phyloP scores from a whole-genome alignment of 305 asterid genomes.

The Fraxinus latifolia region DNA sequence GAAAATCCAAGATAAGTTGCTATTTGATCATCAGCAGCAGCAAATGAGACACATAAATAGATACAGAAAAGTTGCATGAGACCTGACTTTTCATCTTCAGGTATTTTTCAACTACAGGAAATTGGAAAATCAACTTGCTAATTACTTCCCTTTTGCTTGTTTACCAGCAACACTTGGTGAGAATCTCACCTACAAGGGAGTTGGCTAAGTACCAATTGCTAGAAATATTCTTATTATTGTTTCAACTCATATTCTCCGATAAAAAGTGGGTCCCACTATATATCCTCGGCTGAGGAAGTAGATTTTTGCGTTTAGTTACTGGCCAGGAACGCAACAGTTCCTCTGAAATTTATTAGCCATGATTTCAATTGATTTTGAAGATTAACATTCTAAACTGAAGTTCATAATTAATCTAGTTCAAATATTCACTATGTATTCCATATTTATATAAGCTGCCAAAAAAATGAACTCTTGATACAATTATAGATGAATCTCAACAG shows the following conservation, averaged over 20 bases:
- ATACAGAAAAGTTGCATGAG: slow-evolving; percentile 22
- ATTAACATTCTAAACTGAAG: not conserved
- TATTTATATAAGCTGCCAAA: not conserved
- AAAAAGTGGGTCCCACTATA: not conserved
- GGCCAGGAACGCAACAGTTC: not conserved
- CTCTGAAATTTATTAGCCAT: not conserved
- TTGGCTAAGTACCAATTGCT: not conserved
- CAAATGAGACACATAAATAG: not conserved
- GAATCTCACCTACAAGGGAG: not conserved
- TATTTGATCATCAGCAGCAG: not conserved
- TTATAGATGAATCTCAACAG: not conserved
- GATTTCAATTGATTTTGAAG: not conserved
- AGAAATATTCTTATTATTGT: not conserved
- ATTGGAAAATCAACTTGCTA: slow-evolving; percentile 4
- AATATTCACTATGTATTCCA: not conserved
- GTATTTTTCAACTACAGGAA: slow-evolving; percentile 42
- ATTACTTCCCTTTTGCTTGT: not conserved
- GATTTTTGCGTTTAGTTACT: not conserved
- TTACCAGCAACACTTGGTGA: not conserved
- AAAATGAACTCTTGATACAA: not conserved
- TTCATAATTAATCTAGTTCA: not conserved
- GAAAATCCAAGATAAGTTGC: not conserved
- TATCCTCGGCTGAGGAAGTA: not conserved
- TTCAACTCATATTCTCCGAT: not conserved
- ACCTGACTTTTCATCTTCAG: slow-evolving; percentile 20